phyloP scores from a whole-genome alignment of 345 rosid genomes.

The Erodium maritimum region DNA sequence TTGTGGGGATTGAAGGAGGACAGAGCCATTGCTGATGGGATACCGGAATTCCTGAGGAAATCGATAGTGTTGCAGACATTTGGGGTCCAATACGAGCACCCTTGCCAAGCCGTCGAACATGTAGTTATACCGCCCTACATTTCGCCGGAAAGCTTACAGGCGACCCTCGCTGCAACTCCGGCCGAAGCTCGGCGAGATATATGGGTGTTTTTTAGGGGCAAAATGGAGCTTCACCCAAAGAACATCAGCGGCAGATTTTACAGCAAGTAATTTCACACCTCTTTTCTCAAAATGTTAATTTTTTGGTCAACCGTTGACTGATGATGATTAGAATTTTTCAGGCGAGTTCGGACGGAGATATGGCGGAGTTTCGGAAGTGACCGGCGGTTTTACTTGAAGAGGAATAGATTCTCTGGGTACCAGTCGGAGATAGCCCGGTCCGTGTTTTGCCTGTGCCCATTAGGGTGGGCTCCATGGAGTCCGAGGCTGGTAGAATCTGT shows the following conservation, averaged over 20 bases:
- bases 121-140: constrained; percentile 91
- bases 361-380: constrained; percentile 54
- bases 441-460: constrained; percentile 75
- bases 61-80: constrained; percentile 84
- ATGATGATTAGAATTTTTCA: constrained; percentile 7
- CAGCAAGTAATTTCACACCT: constrained; percentile 54
- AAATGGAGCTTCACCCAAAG: constrained; percentile 95
- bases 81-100: constrained; percentile 71
- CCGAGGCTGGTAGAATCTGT: constrained; percentile 86
- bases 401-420: constrained; percentile 73
- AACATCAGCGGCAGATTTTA: constrained; percentile 81
- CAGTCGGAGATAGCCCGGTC: constrained; percentile 73
- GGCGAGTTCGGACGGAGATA: constrained; percentile 84
- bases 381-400: constrained; percentile 59
- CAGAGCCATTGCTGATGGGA: constrained; percentile 63
- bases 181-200: constrained; percentile 50
- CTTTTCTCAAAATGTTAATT: not conserved
- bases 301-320: constrained; percentile 1
- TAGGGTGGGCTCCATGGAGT: constrained; percentile 99
- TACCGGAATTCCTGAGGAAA: constrained; percentile 73
- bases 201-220: constrained; percentile 82
- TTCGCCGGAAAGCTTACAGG: constrained; percentile 44
- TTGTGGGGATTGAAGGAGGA: constrained; percentile 42
- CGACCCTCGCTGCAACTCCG: constrained; percentile 33
- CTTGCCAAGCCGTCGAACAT: constrained; percentile 74